Evolutionary conservation across 495 filamentous ascomycete species (phyloP).

Genomic region (Trichocladium uniseriatum): DNA sequence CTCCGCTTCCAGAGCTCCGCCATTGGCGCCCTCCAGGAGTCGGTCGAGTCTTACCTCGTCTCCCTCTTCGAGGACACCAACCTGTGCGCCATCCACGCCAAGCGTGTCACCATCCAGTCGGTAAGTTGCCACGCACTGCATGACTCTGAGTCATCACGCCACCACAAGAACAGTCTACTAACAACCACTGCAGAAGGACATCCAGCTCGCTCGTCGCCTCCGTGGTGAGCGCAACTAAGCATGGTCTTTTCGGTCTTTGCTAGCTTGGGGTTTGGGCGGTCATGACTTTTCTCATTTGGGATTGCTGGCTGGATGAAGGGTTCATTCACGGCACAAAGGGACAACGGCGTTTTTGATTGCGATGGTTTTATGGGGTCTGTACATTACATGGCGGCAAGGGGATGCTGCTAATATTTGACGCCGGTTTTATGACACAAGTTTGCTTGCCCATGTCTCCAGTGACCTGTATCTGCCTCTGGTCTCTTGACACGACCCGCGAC

Average conservation of each 20-base stretch:
- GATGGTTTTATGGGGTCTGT: constrained; percentile 28
- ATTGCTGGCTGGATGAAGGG: constrained; percentile 19
- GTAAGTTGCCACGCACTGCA: constrained; percentile 23
- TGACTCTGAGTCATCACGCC: neutral
- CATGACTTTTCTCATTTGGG: constrained; percentile 27
- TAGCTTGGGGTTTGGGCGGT: constrained; percentile 24
- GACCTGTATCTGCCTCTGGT: neutral
- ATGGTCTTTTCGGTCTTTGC: constrained; percentile 6
- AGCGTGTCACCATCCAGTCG: constrained; percentile 92
- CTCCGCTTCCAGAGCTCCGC: constrained; percentile 99
- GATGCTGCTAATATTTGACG: constrained; percentile 10
- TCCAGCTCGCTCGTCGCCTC: constrained; percentile 93
- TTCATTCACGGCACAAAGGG: constrained; percentile 21
- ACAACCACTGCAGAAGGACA: constrained; percentile 63
- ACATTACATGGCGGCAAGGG: constrained; percentile 25
- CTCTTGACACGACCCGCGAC: too few relatives aligned
- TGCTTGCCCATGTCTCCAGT: neutral
- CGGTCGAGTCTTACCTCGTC: constrained; percentile 99
- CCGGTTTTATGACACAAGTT: constrained; percentile 8
- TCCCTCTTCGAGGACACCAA: constrained; percentile 99
- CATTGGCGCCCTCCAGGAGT: constrained; percentile 99
- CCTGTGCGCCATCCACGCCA: constrained; percentile 99
- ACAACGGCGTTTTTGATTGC: constrained; percentile 34
- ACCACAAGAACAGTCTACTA: constrained; percentile 19
- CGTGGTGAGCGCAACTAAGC: constrained; percentile 77